Evolutionary conservation across 345 rosid genomes (phyloP), one percentile per base, ranked within the genome.

Genomic region (Erucastrum elatum): DNA sequence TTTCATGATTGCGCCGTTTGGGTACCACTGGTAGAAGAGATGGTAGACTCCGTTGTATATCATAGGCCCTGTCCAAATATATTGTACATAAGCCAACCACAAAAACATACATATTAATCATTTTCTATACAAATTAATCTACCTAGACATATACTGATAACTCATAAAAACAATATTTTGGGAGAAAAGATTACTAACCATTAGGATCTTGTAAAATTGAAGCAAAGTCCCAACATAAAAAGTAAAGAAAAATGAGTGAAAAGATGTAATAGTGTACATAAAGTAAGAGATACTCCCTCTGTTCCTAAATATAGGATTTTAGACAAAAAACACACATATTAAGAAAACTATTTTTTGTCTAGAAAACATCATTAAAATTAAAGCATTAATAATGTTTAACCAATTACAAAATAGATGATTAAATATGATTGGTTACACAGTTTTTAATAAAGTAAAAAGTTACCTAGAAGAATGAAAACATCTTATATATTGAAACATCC

Each of bases 1-100:
- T 3, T 86, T 89, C 88, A 87, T 86, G 2, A 84, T 66, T 67
- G 86, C 84, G 7, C 71, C 83, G 15, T 59, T 67, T 9, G 85
- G 87, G 51, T 76, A 72, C 76, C 77, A 84, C 3, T 82, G 87
- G 69, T 84, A 84, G 59, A 84, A 84, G 6, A 82, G 59, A 61
- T 84, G 87, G 69, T 82, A 84, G 16, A 81, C 27, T 68, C 82
- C 85, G 58, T 84, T 84, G 71, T 72, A 65, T 30, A 75, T 15
- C 87, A 85, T 76, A 41, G 84, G 80, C 33, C 75, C 86, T 76
- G 75, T 64, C 41, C 26, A 35, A 71, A 31, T 34, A 31, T 33
- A 49, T 62, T 62, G 35, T 15, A 30, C 53, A 58, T 15, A 70
- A 21, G 21, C 21, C 4, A 33, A 15, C 8, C 64, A 64, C 33